Percentiles rank a stretch among this genome's conserved stretches.
Evolutionary conservation across 2,329 filamentous ascomycete genomes (phyloP).

Genomic region (Chrysosporium keratinophilum): DNA sequence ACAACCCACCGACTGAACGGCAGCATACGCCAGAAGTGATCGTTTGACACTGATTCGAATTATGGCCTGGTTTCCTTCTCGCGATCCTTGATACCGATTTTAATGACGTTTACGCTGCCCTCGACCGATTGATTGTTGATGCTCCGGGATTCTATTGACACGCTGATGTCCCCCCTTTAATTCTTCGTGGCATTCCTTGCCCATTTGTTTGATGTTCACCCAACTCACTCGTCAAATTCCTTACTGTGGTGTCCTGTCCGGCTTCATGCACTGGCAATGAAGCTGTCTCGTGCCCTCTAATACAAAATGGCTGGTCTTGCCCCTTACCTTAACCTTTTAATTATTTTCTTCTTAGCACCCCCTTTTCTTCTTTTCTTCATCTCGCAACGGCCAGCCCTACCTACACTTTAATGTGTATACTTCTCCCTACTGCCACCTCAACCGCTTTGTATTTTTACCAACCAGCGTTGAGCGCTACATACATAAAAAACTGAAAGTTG

Average conservation of each 20-base stretch:
- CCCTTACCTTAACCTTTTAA: background rate
- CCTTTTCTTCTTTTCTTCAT: background rate
- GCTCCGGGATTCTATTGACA: background rate
- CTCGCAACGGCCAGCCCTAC: background rate
- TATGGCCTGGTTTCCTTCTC: background rate
- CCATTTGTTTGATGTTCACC: background rate
- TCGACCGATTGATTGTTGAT: background rate
- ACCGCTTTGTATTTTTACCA: slow-evolving; percentile 9
- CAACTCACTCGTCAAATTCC: too few species aligned
- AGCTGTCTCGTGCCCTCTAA: too few species aligned
- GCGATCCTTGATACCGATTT: background rate
- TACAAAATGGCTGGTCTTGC: too few species aligned
- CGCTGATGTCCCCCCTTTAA: background rate
- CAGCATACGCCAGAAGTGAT: slow-evolving; percentile 31
- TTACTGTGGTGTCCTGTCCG: too few species aligned
- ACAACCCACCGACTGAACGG: slow-evolving; percentile 31
- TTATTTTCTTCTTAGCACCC: too few species aligned
- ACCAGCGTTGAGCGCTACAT: slow-evolving; percentile 12
- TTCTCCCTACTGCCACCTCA: background rate
- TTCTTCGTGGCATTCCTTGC: background rate
- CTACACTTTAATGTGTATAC: slow-evolving; percentile 10
- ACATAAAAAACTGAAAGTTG: background rate
- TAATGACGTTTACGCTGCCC: slow-evolving; percentile 6
- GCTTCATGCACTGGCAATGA: too few species aligned
- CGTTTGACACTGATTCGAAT: background rate